Conservation (phyloP, 495 filamentous ascomycete genomes). For the Cercophora samala region DNA sequence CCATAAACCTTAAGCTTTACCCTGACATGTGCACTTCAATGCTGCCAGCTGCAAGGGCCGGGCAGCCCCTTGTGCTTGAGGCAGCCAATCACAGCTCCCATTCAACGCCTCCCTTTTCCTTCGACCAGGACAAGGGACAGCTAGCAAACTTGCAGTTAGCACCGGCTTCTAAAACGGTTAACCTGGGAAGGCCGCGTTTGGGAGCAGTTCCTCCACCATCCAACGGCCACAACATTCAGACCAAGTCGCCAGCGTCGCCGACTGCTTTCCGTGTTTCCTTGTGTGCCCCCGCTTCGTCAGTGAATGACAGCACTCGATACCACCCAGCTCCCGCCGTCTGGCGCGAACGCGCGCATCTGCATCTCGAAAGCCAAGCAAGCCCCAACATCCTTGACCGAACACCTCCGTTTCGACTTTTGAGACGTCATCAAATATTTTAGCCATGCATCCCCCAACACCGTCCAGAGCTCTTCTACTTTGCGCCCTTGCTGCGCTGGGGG, state of each 20-base stretch:
- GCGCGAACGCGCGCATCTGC: slow-evolving; percentile 21
- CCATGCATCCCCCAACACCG: slow-evolving; percentile 25
- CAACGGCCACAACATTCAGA: background rate
- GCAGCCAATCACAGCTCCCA: slow-evolving; percentile 3
- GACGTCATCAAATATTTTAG: slow-evolving; percentile 4
- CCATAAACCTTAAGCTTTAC: background rate
- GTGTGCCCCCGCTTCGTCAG: background rate
- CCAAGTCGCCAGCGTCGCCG: background rate
- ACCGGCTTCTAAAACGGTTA: background rate
- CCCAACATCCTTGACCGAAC: background rate
- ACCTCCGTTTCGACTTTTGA: background rate
- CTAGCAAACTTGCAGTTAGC: background rate
- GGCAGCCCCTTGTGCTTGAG: background rate
- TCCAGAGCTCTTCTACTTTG: slow-evolving; percentile 16
- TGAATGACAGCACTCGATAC: slow-evolving; percentile 16
- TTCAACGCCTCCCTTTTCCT: slow-evolving; percentile 6
- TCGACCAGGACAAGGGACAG: slow-evolving; percentile 2
- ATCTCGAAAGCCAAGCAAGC: background rate
- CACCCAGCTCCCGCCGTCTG: slow-evolving; percentile 5
- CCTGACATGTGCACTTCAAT: background rate
- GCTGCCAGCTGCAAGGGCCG: background rate
- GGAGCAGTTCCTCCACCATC: slow-evolving; percentile 1
- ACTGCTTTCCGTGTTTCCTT: background rate
- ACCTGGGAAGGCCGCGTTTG: background rate
- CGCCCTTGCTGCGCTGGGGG: slow-evolving; percentile 22